Evolutionary conservation across 257 asterid species (phyloP).

Genomic region (Linaria vulgaris): DNA sequence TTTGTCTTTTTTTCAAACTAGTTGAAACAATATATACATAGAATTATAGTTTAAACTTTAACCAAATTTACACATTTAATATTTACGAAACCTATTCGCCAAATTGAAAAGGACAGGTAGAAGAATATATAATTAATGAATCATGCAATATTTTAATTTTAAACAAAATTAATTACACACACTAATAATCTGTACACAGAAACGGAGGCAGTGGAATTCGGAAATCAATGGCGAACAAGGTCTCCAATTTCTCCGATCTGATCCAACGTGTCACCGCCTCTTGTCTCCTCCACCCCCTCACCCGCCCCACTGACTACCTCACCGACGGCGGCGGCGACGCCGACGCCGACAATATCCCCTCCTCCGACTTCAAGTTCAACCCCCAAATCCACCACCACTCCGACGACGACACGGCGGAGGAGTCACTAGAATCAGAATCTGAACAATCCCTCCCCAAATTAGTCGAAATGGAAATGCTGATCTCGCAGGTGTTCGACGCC

Average conservation of each 20-base stretch:
- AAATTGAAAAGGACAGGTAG: too few relatives aligned
- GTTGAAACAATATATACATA: too few relatives aligned
- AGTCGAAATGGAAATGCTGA: slow-evolving; percentile 67
- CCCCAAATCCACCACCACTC: slow-evolving; percentile 13
- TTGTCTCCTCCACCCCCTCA: slow-evolving; percentile 84
- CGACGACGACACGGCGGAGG: slow-evolving; percentile 34
- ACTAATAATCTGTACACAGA: too few relatives aligned
- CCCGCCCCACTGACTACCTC: slow-evolving; percentile 39
- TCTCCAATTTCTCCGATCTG: slow-evolving; percentile 90
- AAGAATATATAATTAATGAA: too few relatives aligned
- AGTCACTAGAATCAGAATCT: slow-evolving; percentile 21
- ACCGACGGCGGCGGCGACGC: slow-evolving; percentile 16
- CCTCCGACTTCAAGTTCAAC: not conserved
- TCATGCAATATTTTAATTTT: too few relatives aligned
- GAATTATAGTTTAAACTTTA: too few relatives aligned
- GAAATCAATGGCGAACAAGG: slow-evolving; percentile 72
- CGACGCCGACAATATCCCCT: slow-evolving; percentile 2
- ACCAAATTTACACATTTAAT: too few relatives aligned
- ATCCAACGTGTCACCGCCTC: slow-evolving; percentile 94
- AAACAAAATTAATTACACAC: too few relatives aligned
- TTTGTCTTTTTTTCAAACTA: too few relatives aligned
- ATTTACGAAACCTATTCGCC: too few relatives aligned
- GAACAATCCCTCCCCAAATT: slow-evolving; percentile 36
- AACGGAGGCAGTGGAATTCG: slow-evolving; percentile 22
- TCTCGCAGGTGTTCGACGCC: slow-evolving; percentile 83